Conservation (phyloP, 139 green algal species). For the Axilococcus clingmanii region DNA sequence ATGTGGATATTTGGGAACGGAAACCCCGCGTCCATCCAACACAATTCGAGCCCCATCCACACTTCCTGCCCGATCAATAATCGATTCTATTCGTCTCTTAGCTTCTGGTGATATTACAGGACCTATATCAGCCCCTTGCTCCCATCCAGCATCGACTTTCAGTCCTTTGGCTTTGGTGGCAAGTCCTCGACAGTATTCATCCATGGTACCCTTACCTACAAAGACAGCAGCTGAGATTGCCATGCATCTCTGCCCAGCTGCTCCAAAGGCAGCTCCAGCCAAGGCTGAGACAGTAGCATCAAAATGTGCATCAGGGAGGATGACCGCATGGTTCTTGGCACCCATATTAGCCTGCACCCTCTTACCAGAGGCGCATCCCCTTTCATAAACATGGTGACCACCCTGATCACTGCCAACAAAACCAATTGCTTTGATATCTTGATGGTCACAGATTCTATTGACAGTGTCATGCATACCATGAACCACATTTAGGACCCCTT, state of each 20-base stretch:
- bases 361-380: conserved; percentile 70
- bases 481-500: conserved; percentile 47
- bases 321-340: conserved; percentile 95
- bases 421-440: conserved; percentile 79
- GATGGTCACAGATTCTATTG: conserved; percentile 85
- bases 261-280: conserved; percentile 81
- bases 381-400: conserved; percentile 77
- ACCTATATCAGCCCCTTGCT: conserved; percentile 73
- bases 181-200: conserved; percentile 42
- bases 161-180: conserved; percentile 56
- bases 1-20: conserved; percentile 51
- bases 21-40: conserved; percentile 67
- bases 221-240: conserved; percentile 87
- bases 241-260: conserved; percentile 96
- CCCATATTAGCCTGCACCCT: conserved; percentile 90
- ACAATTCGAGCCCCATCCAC: conserved; percentile 51
- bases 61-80: conserved; percentile 59
- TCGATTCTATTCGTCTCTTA: conserved; percentile 45
- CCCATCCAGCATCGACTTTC: conserved; percentile 61
- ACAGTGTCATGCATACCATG: conserved; percentile 82
- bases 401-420: conserved; percentile 87
- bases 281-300: conserved; percentile 69
- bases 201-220: conserved; percentile 58
- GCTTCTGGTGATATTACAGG: conserved; percentile 72
- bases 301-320: conserved; percentile 86